Conservation (phyloP, 2,329 filamentous ascomycete species). For the Fusarium camptoceras region DNA sequence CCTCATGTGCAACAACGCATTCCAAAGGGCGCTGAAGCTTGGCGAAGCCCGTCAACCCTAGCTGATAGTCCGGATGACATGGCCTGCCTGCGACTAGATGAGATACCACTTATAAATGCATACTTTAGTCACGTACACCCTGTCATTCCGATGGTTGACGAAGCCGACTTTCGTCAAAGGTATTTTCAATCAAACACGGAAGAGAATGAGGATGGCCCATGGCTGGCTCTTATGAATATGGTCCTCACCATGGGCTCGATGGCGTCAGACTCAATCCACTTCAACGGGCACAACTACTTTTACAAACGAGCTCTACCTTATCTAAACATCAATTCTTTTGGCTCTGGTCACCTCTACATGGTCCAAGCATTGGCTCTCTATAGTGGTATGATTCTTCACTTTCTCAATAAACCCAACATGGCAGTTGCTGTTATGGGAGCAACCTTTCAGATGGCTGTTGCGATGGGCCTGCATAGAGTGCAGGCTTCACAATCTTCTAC, state of each 20-base stretch:
- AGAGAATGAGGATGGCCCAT: constrained; percentile 68
- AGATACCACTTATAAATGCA: constrained; percentile 57
- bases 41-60: constrained; percentile 1
- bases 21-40: constrained; percentile 37
- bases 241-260: constrained; percentile 82
- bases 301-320: constrained; percentile 76
- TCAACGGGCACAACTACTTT: constrained; percentile 62
- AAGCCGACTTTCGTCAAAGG: constrained; percentile 67
- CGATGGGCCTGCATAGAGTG: constrained; percentile 77
- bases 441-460: constrained; percentile 77
- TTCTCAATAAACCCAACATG: constrained; percentile 80
- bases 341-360: constrained; percentile 69
- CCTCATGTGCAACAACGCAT: constrained; percentile 58
- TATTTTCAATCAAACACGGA: constrained; percentile 49
- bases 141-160: constrained; percentile 79
- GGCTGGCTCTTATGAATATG: constrained; percentile 80
- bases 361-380: constrained; percentile 77
- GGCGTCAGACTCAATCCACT: constrained; percentile 73
- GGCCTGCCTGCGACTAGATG: background rate
- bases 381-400: constrained; percentile 82
- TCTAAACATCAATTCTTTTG: constrained; percentile 74
- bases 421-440: constrained; percentile 79
- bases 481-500: constrained; percentile 1
- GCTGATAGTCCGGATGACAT: background rate
- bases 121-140: constrained; percentile 81